Evolutionary conservation across 768 basidiomycete genomes (phyloP), one percentile per base, ranked within the genome.

Genomic region (Boletus rufocinnamomeus): DNA sequence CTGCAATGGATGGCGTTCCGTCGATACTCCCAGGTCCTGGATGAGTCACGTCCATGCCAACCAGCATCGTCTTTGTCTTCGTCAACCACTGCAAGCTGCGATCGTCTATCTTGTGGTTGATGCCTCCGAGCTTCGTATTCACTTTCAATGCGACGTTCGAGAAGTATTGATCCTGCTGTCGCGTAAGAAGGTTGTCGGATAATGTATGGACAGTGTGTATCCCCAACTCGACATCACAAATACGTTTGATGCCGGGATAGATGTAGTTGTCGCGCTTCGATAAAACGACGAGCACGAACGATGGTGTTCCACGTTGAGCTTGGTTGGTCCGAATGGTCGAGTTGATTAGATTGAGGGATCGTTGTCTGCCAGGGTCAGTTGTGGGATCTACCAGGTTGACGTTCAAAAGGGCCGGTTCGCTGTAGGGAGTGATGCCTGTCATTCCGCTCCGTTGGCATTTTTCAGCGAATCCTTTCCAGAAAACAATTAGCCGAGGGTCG

Each of bases 41-140:
- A 61, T 93, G 91, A 0, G 89, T 93, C 0, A 91, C 89, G 66
- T 93, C 91, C 61, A 91, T 89, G 0, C 92, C 92, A 3, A 94
- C 85, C 67, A 94, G 75, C 87, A 94, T 93, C 11, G 91, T 93
- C 52, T 80, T 80, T 62, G 80, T 78, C 70, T 82, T 82, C 2
- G 70, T 83, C 47, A 93, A 72, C 90, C 90, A 93, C 37, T 59
- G 63, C 80, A 87, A 82, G 1, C 83, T 81, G 1, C 58, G 64
- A 0, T 76, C 68, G 34, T 87, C 86, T 11, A 92, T 74, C 82
- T 82, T 82, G 71, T 94, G 92, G 62, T 94, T 94, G 23, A 87
- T 75, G 0, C 92, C 92, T 6, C 90, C 89, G 2, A 93, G 83
- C 72, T 94, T 94, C 35, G 85, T 84, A 64, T 94, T 94, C 10